Conservation (phyloP, 2,329 filamentous ascomycete genomes). For the Phoma sp. region DNA sequence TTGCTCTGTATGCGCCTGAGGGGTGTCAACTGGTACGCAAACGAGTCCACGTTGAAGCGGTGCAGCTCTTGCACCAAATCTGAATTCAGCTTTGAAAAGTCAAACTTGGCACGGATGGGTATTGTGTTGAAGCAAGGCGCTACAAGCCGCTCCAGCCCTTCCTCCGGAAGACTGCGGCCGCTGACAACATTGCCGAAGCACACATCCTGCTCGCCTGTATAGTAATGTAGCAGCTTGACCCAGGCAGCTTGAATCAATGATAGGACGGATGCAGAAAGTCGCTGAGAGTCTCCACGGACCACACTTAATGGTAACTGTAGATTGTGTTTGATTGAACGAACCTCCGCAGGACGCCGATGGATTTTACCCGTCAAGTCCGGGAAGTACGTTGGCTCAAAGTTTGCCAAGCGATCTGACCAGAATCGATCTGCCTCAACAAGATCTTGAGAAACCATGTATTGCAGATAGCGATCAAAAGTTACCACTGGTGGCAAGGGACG, state of each 20-base stretch:
- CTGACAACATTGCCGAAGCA: constrained; percentile 89
- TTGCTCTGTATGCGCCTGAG: constrained; percentile 72
- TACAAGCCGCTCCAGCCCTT: constrained; percentile 73
- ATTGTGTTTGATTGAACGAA: constrained; percentile 33
- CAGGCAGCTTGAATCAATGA: constrained; percentile 75
- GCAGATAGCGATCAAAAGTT: constrained; percentile 69
- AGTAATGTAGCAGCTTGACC: constrained; percentile 66
- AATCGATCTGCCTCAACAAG: constrained; percentile 63
- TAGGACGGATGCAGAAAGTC: constrained; percentile 56
- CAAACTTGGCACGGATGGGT: constrained; percentile 68
- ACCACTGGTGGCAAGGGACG: constrained; percentile 56
- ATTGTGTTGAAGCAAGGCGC: constrained; percentile 93
- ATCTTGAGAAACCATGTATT: constrained; percentile 60
- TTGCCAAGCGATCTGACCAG: constrained; percentile 66
- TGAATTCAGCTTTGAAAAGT: constrained; percentile 56
- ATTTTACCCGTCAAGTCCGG: constrained; percentile 40
- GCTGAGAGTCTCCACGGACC: constrained; percentile 30
- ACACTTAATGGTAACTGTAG: constrained; percentile 31
- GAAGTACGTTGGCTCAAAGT: constrained; percentile 56
- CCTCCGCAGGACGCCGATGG: neutral
- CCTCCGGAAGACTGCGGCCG: constrained; percentile 71
- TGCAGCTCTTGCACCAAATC: constrained; percentile 68
- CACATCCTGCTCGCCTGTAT: constrained; percentile 66
- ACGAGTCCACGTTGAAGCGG: constrained; percentile 63
- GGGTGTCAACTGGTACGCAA: constrained; percentile 76